Base-by-base conservation (phyloP, 2,329 filamentous ascomycete genomes). In the Colletotrichum magnum region DNA sequence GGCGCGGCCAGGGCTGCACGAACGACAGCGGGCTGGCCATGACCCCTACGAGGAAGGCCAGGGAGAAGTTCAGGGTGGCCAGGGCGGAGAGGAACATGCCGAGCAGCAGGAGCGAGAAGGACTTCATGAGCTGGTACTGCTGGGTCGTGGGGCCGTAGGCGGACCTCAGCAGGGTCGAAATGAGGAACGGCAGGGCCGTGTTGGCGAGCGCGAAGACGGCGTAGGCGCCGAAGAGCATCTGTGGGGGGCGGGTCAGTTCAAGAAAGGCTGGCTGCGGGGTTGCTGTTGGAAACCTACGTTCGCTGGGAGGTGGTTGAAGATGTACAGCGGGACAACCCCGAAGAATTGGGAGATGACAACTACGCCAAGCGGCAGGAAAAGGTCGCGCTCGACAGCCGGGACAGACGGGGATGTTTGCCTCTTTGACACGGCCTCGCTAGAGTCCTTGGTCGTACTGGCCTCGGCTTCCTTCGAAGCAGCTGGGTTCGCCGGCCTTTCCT, bases 1-100 rank as follows among this genome's bases (percentile, higher is more conserved):
- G 80, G 13, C 75, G 74, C 1, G 81, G 79, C 61, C 83, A 83
- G 0, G 89, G 85, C 7, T 80, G 85, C 18, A 92, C 84, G 77
- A 97, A 98, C n/a, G 90, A 91, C 15, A 98, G 84, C 0, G 95
- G 95, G 4, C 89, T 84, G 51, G 93, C 90, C 53, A 95, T 83
- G 2, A 98, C 83, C 45, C 96, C 96, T 58, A 98, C 85, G 45
- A 97, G 85, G 77, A 98, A 92, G 56, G 94, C 91, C 15, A 98
- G 90, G 3, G 93, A 94, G 85, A 99, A 99, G 82, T 99, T 99
- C 59, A 99, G 88, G 0, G 95, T 99, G 2, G 96, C 95, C 13
- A 99, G 91, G 1, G 95, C 92, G 13, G 95, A 95, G 72, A 99
- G 90, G 75, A 94, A 95, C 84, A 98, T 93, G 75, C 96, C 96